Base-by-base conservation (phyloP, 192 early-diverging fungal genomes). In the Pilobolus umbonatus region DNA sequence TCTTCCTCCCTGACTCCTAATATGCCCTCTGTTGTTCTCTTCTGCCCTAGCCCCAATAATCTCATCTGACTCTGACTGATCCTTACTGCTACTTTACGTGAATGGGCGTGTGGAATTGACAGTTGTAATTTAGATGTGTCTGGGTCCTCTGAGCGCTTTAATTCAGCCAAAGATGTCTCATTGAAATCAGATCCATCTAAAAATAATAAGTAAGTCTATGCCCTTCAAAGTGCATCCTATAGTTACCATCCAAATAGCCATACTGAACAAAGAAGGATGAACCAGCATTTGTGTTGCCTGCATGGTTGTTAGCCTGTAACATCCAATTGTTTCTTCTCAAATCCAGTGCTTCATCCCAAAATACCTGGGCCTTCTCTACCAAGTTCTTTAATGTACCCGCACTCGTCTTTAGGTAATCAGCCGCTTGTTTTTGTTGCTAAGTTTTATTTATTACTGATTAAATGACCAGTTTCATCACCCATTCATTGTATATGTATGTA, bases 281-380 rank as follows among this genome's bases (percentile, higher is more conserved):
- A 10, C 64, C 57, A n/a, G 62, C 17, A 15, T 29, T 38, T 31
- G 51, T 35, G 0, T 44, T 39, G 8, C 17, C 32, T 11, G 38
- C 6, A 1, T 34, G 25, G 12, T 49, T 50, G 14, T 59, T 61
- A 22, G 70, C 64, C 30, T 72, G 70, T 34, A 72, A 61, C 2
- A 62, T 19, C 70, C 70, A 72, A 21, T 51, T 47, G 22, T 72
- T 65, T 49, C 60, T 30, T 54, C 70, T 38, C 17, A 72, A 30
- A 30, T 61, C 51, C 40, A 72, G 38, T 28, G 70, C 70, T 25
- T 72, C 60, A 11, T 72, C 64, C 70, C 70, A 72, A 43, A 72
- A 72, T 24, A 46, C 64, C 5, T 72, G 59, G 53, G 66, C 70
- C 9, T 64, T 45, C 51, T 72, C 53, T 5, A 72, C 70, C 12